phyloP scores from a whole-genome alignment of 2,329 filamentous ascomycete species.

The Penicillium sp. region DNA sequence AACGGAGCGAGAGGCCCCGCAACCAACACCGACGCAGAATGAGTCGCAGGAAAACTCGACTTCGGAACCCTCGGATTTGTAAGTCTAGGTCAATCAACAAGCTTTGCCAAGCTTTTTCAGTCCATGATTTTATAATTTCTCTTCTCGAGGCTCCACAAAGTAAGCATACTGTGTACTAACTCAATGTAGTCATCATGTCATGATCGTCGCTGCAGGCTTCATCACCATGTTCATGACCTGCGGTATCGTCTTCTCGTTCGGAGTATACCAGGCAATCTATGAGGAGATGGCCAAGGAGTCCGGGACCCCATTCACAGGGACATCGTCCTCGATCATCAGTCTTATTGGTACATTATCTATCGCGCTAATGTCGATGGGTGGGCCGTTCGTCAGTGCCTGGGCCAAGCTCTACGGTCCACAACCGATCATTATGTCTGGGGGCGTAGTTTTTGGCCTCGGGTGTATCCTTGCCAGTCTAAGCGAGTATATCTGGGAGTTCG shows the following conservation, averaged over 20 bases:
- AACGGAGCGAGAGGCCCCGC: background rate
- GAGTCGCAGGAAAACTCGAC: conserved; percentile 6
- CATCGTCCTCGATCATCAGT: conserved; percentile 38
- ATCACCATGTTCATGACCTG: conserved; percentile 39
- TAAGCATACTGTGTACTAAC: background rate
- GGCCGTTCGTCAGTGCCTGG: conserved; percentile 39
- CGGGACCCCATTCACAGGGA: conserved; percentile 36
- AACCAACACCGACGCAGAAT: background rate
- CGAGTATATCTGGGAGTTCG: conserved; percentile 35
- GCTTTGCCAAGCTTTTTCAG: conserved; percentile 5
- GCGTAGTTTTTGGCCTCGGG: conserved; percentile 35
- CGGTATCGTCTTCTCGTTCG: conserved; percentile 43
- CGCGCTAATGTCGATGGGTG: conserved; percentile 41
- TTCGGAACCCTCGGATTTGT: conserved; percentile 11
- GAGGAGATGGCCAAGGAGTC: conserved; percentile 32
- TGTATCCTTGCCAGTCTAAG: conserved; percentile 39
- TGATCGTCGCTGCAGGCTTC: conserved; percentile 27
- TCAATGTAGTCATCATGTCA: conserved; percentile 12
- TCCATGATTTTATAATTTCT: background rate
- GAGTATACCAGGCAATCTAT: conserved; percentile 45
- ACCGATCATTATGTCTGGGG: conserved; percentile 33
- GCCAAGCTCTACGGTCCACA: conserved; percentile 36
- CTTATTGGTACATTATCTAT: conserved; percentile 41
- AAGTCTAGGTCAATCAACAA: background rate
- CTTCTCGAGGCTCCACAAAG: background rate